These are phyloP conservation scores for Vishniacozyma victoriae DNA, from an alignment of 768 basidiomycete genomes.

Conservation along the genomic window DNA sequence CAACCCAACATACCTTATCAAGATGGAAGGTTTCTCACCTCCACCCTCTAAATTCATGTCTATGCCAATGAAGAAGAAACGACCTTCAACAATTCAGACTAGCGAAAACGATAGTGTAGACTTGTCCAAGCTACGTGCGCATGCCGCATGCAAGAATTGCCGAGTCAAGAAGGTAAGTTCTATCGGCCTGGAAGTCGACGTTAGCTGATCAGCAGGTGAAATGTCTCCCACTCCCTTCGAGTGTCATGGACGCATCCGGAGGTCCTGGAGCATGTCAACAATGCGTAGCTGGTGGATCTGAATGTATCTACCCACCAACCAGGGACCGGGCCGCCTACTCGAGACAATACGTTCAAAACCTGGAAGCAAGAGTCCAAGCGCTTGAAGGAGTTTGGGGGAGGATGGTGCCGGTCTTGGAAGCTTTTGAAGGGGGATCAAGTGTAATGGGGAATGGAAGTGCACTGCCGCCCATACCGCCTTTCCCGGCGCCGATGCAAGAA, in stretches of 20 bases:
- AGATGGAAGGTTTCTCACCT: not conserved
- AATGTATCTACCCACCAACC: conserved; percentile 37
- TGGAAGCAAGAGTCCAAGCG: conserved; percentile 37
- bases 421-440: conserved; percentile 13
- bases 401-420: conserved; percentile 29
- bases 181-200: too few relatives aligned
- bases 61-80: conserved; percentile 6
- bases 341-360: conserved; percentile 39
- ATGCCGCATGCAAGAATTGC: conserved; percentile 34
- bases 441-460: not conserved
- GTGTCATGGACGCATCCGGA: not conserved
- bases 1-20: not conserved
- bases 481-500: not conserved
- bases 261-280: conserved; percentile 29
- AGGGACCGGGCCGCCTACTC: conserved; percentile 38
- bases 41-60: not conserved
- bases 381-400: conserved; percentile 28
- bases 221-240: conserved; percentile 26
- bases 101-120: conserved; percentile 3
- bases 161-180: conserved; percentile 35
- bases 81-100: conserved; percentile 3
- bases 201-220: too few relatives aligned
- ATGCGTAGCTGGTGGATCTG: conserved; percentile 21
- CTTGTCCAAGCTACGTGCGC: conserved; percentile 28
- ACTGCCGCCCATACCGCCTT: not conserved